Base-by-base conservation (phyloP, 352 stramenopile genomes). In the Phytopythium helicoides region DNA sequence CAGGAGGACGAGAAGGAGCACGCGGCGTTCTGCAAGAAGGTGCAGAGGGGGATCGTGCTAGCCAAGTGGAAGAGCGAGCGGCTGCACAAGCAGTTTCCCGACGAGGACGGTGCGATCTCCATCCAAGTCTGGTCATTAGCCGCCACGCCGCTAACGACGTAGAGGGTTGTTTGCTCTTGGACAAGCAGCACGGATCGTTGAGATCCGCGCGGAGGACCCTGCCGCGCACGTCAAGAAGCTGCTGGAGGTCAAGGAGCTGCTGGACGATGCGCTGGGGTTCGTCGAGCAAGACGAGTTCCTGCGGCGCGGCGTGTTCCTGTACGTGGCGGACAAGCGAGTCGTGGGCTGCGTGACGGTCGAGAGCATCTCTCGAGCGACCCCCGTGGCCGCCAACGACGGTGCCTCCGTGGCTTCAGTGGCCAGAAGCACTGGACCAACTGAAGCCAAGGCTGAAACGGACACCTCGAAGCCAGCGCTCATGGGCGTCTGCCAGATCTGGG, bases 1-100 rank as follows among this genome's bases (percentile, higher is more conserved):
- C 31, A 85, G 71, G 73, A 87, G 25, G 83, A 94, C 44, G 83
- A 94, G 47, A 76, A 68, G 42, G 73, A 88, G 34, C 83, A 94
- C 39, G 47, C 64, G 14, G 70, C 71, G 18, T 92, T 89, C 46
- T 94, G 83, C 47, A 71, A 57, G 35, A 52, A 49, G 18, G 50
- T 52, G 10, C 58, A 75, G 21, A 58, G 66, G 39, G 81, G 81
- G 4, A 66, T 92, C 35, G 65, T 58, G 0, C 67, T 92, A 19
- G 59, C 60, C 18, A 81, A 82, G 42, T 89, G 81, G 79, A 91
- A 89, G 55, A 79, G 62, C 16, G 81, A 92, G 54, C 60, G 81
- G 19, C 25, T 83, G 1, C 19, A 86, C 18, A 72, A 71, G 25
- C 52, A 47, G 5, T 86, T 89, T 45, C 25, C 64, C 0, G 28